phyloP scores from a whole-genome alignment of 31 red algal genomes.

The Pterothamnion heteromorphum region DNA sequence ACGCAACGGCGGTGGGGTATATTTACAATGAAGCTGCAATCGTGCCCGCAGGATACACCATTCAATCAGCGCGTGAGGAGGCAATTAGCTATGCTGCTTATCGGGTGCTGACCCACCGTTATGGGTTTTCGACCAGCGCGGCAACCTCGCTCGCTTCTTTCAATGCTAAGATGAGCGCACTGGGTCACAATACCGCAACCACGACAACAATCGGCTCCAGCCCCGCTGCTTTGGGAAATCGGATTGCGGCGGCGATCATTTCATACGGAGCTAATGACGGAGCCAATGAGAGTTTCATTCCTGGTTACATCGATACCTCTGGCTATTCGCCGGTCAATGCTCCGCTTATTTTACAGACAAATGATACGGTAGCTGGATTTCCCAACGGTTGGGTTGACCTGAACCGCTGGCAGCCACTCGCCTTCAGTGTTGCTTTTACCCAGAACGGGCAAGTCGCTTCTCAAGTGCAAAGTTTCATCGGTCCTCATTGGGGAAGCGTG shows the following conservation, averaged over 20 bases:
- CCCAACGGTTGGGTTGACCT: neutral
- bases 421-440: neutral
- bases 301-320: no score
- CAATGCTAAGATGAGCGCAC: no score
- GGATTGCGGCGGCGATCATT: neutral
- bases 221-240: neutral
- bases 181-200: no score
- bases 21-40: no score
- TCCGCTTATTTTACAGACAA: no score
- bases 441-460: neutral
- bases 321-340: neutral
- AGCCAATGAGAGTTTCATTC: neutral
- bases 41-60: no score
- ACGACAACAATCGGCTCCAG: no score
- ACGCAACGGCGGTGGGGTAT: neutral
- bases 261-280: neutral
- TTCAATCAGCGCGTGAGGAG: no score
- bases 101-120: no score
- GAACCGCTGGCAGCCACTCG: neutral
- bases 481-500: neutral
- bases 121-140: no score
- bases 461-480: neutral
- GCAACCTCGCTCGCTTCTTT: no score
- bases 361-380: neutral
- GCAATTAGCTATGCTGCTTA: no score